Percentiles rank a stretch among this genome's conserved stretches.
Conservation (phyloP, 2,329 filamentous ascomycete genomes). For the Sporothrix pallida region DNA sequence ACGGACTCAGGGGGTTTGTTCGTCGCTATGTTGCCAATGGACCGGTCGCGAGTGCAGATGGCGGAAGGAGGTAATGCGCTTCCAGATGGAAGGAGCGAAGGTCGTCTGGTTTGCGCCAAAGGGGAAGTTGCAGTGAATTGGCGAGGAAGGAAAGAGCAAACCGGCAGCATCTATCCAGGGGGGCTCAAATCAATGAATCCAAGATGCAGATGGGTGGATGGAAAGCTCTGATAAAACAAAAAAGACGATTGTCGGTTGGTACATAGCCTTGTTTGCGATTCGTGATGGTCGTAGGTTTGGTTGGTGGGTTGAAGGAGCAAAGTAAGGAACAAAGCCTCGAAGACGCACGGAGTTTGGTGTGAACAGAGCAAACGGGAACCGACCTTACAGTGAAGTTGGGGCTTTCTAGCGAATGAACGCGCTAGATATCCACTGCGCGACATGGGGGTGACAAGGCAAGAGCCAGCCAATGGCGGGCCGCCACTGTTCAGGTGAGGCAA, state of each 20-base stretch:
- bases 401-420: slow-evolving; percentile 22
- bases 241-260: background rate
- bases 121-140: slow-evolving; percentile 23
- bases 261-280: background rate
- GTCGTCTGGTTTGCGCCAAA: background rate
- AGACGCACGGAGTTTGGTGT: slow-evolving; percentile 10
- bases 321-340: background rate
- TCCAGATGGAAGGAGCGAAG: slow-evolving; percentile 27
- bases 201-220: background rate
- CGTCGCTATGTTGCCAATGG: background rate
- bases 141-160: slow-evolving; percentile 26
- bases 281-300: background rate
- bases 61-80: background rate
- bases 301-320: slow-evolving; percentile 24
- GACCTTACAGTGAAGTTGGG: background rate
- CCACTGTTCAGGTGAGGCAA: slow-evolving; percentile 3
- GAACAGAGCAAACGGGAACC: background rate
- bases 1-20: background rate
- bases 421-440: slow-evolving; percentile 19
- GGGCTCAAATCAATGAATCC: background rate
- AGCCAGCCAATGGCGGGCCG: slow-evolving; percentile 29
- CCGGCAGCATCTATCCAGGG: background rate
- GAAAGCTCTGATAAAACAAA: background rate
- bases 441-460: slow-evolving; percentile 15
- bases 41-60: background rate